Evolutionary conservation across 1,139 yeast genomes (phyloP).

Genomic region (Ogataea hybrid): DNA sequence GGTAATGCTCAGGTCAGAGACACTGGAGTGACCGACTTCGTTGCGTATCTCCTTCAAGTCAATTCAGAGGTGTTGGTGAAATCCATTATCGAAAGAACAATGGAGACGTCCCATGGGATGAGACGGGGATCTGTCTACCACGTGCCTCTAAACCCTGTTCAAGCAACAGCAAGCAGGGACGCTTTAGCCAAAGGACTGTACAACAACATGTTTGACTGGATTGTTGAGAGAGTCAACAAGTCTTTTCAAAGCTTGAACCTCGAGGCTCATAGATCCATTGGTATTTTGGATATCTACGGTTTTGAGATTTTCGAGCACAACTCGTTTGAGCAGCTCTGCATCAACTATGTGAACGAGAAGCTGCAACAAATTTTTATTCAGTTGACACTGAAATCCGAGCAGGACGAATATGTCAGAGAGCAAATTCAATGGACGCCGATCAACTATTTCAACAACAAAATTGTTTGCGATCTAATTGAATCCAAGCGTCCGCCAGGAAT

Average conservation of each 20-base stretch:
- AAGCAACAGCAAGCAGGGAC: slow-evolving; percentile 92
- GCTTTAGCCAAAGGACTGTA: slow-evolving; percentile 95
- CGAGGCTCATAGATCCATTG: slow-evolving; percentile 66
- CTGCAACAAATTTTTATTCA: slow-evolving; percentile 96
- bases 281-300: slow-evolving; percentile 96
- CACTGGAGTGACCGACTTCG: slow-evolving; percentile 85
- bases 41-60: slow-evolving; percentile 87
- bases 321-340: slow-evolving; percentile 95
- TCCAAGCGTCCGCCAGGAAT: slow-evolving; percentile 95
- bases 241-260: slow-evolving; percentile 49
- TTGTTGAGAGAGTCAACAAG: slow-evolving; percentile 87
- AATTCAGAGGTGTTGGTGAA: slow-evolving; percentile 64
- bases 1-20: slow-evolving; percentile 85
- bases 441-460: slow-evolving; percentile 91
- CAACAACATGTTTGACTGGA: slow-evolving; percentile 94
- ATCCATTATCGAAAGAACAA: slow-evolving; percentile 73
- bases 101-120: slow-evolving; percentile 89
- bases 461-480: slow-evolving; percentile 96
- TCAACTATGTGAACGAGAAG: slow-evolving; percentile 95
- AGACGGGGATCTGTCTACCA: slow-evolving; percentile 92
- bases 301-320: slow-evolving; percentile 97
- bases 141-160: slow-evolving; percentile 87
- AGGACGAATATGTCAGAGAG: slow-evolving; percentile 94
- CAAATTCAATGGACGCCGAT: slow-evolving; percentile 98
- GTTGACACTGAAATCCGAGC: slow-evolving; percentile 92